Base-by-base conservation (phyloP, 495 filamentous ascomycete species). In the Immersiella caudata region DNA sequence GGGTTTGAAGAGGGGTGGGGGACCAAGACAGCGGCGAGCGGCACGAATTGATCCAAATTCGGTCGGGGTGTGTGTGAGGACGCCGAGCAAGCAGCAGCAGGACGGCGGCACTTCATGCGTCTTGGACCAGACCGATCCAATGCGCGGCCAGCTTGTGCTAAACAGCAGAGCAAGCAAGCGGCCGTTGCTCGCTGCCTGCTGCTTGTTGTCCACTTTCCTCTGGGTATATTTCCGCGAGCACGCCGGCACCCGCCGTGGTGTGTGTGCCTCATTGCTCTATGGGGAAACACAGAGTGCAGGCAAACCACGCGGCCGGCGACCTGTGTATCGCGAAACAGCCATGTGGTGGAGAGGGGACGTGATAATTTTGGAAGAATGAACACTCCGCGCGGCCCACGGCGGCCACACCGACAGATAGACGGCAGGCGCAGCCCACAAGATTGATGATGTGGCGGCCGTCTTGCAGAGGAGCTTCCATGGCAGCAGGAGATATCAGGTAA, bases 311-410 rank as follows among this genome's bases (percentile, higher is more conserved):
- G 51, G 60, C 27, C 52, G 18, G 20, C 21, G 20, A 20, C 20
- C 6, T 40, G 40, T 68, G 67, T 46, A 54, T 33, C 54, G 54
- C 62, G 62, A 65, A 51, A 4, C 55, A 14, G 11, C 35, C 36
- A n/a, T 35, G 36, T 27, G 40, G 60, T 50, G 22, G 60, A 22
- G 36, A 46, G 40, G 40, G 40, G 40, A 46, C 40, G 40, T 46
- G 40, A 51, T 46, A 70, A 67, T 66, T 63, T 62, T 69, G 67
- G 67, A 27, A 68, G 60, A 61, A 65, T 65, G 21, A 64, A 62
- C 50, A 64, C 62, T 20, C 12, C 40, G 60, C 60, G 60, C 20
- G 21, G 66, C 52, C 59, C 66, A 60, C 60, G 66, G 36, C 66
- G 52, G 52, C 21, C 24, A 55, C 21, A 26, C 21, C 52, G 24